Base-by-base conservation (phyloP, 371 early-diverging fungal genomes). In the Dinochytrium kinnereticum region DNA sequence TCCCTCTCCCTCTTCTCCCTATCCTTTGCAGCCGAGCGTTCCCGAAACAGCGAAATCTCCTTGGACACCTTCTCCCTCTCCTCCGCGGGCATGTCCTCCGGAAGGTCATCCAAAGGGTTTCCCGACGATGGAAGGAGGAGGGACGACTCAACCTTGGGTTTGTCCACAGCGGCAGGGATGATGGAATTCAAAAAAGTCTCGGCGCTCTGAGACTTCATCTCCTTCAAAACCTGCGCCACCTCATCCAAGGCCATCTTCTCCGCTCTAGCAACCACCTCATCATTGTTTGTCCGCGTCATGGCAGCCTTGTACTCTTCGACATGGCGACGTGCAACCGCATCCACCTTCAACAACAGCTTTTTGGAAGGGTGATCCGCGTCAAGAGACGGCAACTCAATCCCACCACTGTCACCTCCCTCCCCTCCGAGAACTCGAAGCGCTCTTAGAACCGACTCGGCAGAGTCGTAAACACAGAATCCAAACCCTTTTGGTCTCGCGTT, bases 401-500 rank as follows among this genome's bases (percentile, higher is more conserved):
- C 75, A 28, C 78, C 36, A 72, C 78, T 33, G 71, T 77, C 40
- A 78, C 78, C 13, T 77, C 82, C 10, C 78, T 82, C 7, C 28
- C 91, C 91, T 34, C 92, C 92, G 59, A 94, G 71, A 0, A 93
- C 85, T 66, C 91, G 86, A 44, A 93, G 81, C 0, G 93, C 91
- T 53, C 90, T 80, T 51, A 92, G 76, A 0, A 91, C 85, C 64
- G 89, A 84, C 49, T 90, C 90, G 5, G 93, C 87, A 71, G 91
- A 86, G 21, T 86, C 90, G 76, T 90, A 95, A 30, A 91, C 90
- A 49, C 90, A 92, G 80, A 95, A 93, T 0, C 95, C 95, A 83
- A 92, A 95, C 0, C 87, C 89, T 76, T 91, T 91, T 59, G 91
- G 90, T 30, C 87, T 87, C 2, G 90, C 91, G 2, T 88, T 79